Percentiles rank a stretch among this genome's conserved stretches.
Conservation (phyloP, 2,329 filamentous ascomycete genomes). For the Diaporthe sp. region DNA sequence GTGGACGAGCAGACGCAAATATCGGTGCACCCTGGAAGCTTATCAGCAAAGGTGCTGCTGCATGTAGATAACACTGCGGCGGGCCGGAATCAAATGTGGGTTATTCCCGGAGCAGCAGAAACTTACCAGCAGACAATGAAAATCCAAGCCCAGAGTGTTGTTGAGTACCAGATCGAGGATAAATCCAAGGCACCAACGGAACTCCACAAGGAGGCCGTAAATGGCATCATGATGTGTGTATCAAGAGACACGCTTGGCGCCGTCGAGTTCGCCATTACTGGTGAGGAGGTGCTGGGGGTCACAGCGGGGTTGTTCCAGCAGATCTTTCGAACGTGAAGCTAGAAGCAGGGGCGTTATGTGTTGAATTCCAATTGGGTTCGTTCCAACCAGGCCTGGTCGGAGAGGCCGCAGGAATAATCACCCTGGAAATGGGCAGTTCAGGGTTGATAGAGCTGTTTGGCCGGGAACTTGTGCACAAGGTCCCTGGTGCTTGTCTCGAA, state of each 20-base stretch:
- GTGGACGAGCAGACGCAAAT: slow-evolving; percentile 87
- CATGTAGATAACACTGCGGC: neutral
- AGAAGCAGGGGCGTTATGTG: neutral
- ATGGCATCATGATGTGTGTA: slow-evolving; percentile 31
- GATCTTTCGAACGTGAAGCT: slow-evolving; percentile 27
- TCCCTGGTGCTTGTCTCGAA: slow-evolving; percentile 31
- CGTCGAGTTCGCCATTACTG: slow-evolving; percentile 37
- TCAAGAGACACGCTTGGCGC: slow-evolving; percentile 25
- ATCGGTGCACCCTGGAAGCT: slow-evolving; percentile 81
- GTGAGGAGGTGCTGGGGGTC: neutral
- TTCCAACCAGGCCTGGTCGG: slow-evolving; percentile 42
- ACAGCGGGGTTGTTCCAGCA: slow-evolving; percentile 23
- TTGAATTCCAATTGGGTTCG: slow-evolving; percentile 27
- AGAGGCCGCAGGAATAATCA: slow-evolving; percentile 39
- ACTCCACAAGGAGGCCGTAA: slow-evolving; percentile 35
- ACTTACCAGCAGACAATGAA: slow-evolving; percentile 58
- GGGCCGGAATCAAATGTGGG: too few species aligned
- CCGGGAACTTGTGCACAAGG: slow-evolving; percentile 10
- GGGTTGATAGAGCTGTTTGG: slow-evolving; percentile 3
- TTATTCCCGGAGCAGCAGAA: slow-evolving; percentile 18
- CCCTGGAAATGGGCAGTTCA: slow-evolving; percentile 28
- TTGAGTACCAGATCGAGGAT: slow-evolving; percentile 37
- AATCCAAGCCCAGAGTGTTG: slow-evolving; percentile 30
- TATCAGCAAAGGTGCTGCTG: slow-evolving; percentile 38
- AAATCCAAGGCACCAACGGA: slow-evolving; percentile 16